Conservation (phyloP, 2,329 filamentous ascomycete species). For the Fusarium fujikuroi region DNA sequence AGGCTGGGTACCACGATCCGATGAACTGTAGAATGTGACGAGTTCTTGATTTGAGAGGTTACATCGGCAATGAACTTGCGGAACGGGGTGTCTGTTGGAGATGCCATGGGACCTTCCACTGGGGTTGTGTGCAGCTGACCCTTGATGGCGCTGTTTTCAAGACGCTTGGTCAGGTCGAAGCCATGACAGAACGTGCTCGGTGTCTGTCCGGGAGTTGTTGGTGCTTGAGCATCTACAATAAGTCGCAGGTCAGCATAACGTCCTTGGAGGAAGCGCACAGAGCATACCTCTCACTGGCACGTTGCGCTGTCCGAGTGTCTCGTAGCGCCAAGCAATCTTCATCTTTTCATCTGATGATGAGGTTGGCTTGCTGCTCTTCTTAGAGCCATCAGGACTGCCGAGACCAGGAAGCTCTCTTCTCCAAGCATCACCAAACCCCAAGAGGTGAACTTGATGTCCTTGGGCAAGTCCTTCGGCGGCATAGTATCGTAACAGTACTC, state of each 20-base stretch:
- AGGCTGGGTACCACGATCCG: constrained; percentile 86
- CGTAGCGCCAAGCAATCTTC: constrained; percentile 99
- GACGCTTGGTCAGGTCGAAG: constrained; percentile 76
- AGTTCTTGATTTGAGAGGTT: constrained; percentile 64
- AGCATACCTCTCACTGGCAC: constrained; percentile 72
- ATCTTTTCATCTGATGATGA: constrained; percentile 74
- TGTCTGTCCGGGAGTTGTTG: constrained; percentile 36
- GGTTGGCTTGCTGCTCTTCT: constrained; percentile 53
- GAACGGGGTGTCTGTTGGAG: constrained; percentile 56
- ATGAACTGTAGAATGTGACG: constrained; percentile 73
- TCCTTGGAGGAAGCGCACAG: not conserved
- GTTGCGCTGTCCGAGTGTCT: constrained; percentile 77
- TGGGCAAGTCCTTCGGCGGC: constrained; percentile 94
- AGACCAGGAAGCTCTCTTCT: constrained; percentile 84
- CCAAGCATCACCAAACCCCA: constrained; percentile 85
- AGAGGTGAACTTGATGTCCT: constrained; percentile 86
- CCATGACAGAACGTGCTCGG: constrained; percentile 71
- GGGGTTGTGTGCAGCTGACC: constrained; percentile 64
- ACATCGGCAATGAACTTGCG: constrained; percentile 70
- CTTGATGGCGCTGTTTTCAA: constrained; percentile 61
- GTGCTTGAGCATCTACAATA: constrained; percentile 33
- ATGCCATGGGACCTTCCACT: constrained; percentile 47
- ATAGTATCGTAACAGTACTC: constrained; percentile 85
- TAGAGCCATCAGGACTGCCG: constrained; percentile 55
- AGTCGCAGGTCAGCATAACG: not conserved